Evolutionary conservation across 495 filamentous ascomycete species (phyloP), one percentile per base, ranked within the genome.

Genomic region (Achaetomiella virescens): DNA sequence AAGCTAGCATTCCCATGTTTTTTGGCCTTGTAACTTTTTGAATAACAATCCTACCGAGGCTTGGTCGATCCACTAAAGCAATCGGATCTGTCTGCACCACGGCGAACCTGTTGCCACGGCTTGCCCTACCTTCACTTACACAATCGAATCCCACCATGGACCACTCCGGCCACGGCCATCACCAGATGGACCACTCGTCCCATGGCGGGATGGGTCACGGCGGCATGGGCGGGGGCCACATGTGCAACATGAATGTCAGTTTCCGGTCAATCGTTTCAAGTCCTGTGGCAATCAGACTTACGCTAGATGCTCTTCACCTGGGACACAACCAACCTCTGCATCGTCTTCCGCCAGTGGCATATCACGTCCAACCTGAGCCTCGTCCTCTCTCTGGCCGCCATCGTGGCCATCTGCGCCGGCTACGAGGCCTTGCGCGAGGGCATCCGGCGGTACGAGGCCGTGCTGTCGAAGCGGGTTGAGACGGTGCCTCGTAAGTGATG

Each of bases 241-340:
- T 69, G 62, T 95, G 90, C 80, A 89, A 73, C 68, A 97, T 96
- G 89, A 93, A 89, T 65, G 90, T 89, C 70, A 64, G 81, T n/a
- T 47, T 48, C 41, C 55, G 57, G 14, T 17, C 40, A 47, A n/a
- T 12, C 20, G 33, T 33, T 57, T 12, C 12, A 17, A 2, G 20
- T 38, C 52, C 45, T 17, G 8, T 17, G 8, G 15, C 8, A 38
- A 27, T 44, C 15, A 24, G 35, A 48, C 40, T 21, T 41, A 54
- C 21, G 1, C 33, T 58, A 95, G 89, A 97, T 96, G 92, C 82
- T 97, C 33, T 98, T 98, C 72, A 98, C 90, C 49, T 97, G 93
- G 95, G 80, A 87, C 62, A 91, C 90, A 17, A 77, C 81, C 43
- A 83, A 97, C 71, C 87, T 98, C 56, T 98, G 93, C 79, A 91